Evolutionary conservation across 805 yeast species (phyloP).

Genomic region (Huiozyma naganishii): DNA sequence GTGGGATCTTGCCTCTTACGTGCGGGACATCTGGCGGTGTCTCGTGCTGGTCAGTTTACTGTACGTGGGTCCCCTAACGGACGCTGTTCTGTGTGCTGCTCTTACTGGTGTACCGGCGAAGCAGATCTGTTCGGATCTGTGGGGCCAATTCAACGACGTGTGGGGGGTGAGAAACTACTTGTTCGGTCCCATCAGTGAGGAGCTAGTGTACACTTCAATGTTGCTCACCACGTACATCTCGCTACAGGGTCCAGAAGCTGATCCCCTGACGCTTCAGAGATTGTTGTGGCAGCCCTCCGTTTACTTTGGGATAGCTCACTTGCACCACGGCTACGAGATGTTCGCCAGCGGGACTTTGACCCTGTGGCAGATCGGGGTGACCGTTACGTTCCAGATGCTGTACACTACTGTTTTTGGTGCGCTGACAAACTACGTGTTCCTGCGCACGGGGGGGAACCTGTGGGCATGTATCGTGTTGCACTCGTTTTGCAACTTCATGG

Average conservation of each 20-base stretch:
- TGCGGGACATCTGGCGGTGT: constrained; percentile 7
- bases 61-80: constrained; percentile 20
- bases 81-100: constrained; percentile 7
- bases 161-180: constrained; percentile 26
- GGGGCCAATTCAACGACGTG: constrained; percentile 14
- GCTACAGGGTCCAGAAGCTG: constrained; percentile 3
- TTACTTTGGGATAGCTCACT: constrained; percentile 28
- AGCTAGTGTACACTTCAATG: constrained; percentile 26
- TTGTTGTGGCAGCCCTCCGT: constrained; percentile 18
- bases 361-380: constrained; percentile 9
- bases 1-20: constrained; percentile 9
- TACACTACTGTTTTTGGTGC: constrained; percentile 27
- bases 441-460: constrained; percentile 22
- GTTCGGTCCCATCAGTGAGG: constrained; percentile 28
- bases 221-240: constrained; percentile 13
- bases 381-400: constrained; percentile 15
- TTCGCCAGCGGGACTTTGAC: constrained; percentile 11
- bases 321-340: constrained; percentile 26
- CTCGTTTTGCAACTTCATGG: constrained; percentile 23
- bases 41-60: constrained; percentile 11
- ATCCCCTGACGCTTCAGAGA: constrained; percentile 2
- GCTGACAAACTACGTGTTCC: constrained; percentile 22
- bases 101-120: not conserved
- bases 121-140: constrained; percentile 4
- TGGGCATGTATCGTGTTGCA: constrained; percentile 24